Evolutionary conservation across 2,329 filamentous ascomycete species (phyloP).

Genomic region (Ophiostoma novo-ulmi): DNA sequence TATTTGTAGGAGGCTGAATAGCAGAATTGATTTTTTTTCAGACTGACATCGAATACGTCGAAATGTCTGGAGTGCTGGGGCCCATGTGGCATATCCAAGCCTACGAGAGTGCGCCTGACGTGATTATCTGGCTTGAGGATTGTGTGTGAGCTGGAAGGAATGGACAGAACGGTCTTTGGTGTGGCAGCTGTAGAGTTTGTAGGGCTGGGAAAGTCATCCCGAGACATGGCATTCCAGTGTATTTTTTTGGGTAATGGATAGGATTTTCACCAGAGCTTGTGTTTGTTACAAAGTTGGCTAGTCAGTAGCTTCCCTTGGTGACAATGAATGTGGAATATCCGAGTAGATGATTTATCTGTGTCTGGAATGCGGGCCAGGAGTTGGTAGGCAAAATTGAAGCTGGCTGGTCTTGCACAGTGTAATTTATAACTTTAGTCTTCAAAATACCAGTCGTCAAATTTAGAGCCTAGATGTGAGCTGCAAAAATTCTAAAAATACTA

Average conservation of each 20-base stretch:
- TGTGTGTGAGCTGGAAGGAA: not conserved
- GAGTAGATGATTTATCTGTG: not conserved
- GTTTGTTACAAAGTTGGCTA: not conserved
- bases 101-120: not conserved
- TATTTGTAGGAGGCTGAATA: not conserved
- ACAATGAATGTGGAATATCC: not conserved
- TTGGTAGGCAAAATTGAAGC: not conserved
- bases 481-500: no score
- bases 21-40: not conserved
- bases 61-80: constrained; percentile 18
- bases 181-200: not conserved
- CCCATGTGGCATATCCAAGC: constrained; percentile 9
- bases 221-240: constrained; percentile 1
- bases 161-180: not conserved
- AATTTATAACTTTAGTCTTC: not conserved
- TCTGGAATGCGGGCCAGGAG: not conserved
- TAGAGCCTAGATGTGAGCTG: not conserved
- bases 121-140: not conserved
- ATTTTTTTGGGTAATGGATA: not conserved
- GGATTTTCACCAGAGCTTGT: not conserved
- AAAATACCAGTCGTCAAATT: not conserved
- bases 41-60: not conserved
- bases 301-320: not conserved
- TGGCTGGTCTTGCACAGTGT: not conserved
- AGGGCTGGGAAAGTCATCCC: not conserved